Conservation (phyloP, 1,284 basidiomycete genomes). For the Chondrostereum purpureum region DNA sequence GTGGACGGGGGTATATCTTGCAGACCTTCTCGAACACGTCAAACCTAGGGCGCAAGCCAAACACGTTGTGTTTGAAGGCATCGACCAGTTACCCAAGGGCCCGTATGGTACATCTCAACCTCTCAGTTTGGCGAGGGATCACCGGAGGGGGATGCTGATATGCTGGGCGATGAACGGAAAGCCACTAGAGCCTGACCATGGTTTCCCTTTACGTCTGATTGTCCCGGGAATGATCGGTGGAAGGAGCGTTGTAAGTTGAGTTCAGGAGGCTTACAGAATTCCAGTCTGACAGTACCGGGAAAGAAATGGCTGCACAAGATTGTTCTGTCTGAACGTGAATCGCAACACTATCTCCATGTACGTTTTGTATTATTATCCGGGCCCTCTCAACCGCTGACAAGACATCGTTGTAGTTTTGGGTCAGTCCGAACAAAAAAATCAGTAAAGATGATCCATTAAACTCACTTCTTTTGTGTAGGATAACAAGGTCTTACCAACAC, state of each 20-base stretch:
- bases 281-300: conserved; percentile 10
- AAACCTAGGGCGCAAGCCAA: conserved; percentile 34
- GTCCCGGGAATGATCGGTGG: conserved; percentile 66
- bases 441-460: too few species aligned
- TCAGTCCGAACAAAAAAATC: too few species aligned
- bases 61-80: conserved; percentile 62
- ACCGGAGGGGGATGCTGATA: conserved; percentile 51
- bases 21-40: conserved; percentile 49
- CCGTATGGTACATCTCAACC: conserved; percentile 56
- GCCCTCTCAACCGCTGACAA: too few species aligned
- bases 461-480: too few species aligned
- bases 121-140: conserved; percentile 42
- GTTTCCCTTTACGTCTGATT: conserved; percentile 56
- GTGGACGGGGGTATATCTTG: conserved; percentile 61
- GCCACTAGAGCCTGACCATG: conserved; percentile 58
- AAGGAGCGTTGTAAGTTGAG: conserved; percentile 31
- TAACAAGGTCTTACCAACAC: conserved; percentile 42
- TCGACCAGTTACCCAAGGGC: conserved; percentile 57
- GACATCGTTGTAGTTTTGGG: too few species aligned
- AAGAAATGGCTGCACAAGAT: conserved; percentile 58
- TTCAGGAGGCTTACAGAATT: too few species aligned
- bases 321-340: conserved; percentile 47
- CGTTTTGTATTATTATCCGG: too few species aligned
- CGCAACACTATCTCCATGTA: conserved; percentile 33
- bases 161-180: conserved; percentile 60